phyloP scores from a whole-genome alignment of 768 basidiomycete genomes.

The Phallus indusiatus region DNA sequence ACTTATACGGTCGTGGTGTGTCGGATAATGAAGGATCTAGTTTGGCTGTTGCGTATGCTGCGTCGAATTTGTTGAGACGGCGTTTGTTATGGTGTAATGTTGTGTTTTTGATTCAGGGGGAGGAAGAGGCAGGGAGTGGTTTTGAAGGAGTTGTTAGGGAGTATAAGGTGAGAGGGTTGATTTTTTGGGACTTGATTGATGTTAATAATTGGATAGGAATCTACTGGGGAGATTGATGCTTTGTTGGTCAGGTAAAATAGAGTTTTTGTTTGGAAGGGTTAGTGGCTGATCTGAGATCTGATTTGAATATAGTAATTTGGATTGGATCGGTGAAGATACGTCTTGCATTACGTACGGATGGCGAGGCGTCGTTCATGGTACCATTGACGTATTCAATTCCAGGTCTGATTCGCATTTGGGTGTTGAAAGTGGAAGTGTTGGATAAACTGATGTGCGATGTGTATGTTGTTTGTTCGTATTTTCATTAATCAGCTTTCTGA shows the following conservation, averaged over 20 bases:
- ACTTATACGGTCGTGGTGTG: conserved; percentile 82
- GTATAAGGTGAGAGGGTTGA: conserved; percentile 71
- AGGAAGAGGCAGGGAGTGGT: conserved; percentile 92
- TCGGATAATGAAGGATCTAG: conserved; percentile 96
- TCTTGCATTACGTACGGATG: conserved; percentile 95
- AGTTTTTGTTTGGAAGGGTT: neutral
- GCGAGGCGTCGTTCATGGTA: conserved; percentile 87
- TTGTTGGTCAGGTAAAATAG: conserved; percentile 70
- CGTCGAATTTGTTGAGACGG: conserved; percentile 63
- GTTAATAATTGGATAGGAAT: conserved; percentile 47
- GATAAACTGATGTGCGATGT: conserved; percentile 92
- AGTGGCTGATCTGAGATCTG: neutral
- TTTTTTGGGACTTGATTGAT: too few species aligned
- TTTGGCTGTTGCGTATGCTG: conserved; percentile 84
- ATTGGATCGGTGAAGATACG: conserved; percentile 88
- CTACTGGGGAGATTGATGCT: conserved; percentile 80
- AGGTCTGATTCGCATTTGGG: conserved; percentile 87
- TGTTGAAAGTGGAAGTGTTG: conserved; percentile 81
- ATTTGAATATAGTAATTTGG: conserved; percentile 64
- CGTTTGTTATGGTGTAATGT: conserved; percentile 78
- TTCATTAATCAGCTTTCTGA: neutral
- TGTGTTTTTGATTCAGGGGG: conserved; percentile 89
- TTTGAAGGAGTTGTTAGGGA: conserved; percentile 68
- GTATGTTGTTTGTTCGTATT: too few species aligned
- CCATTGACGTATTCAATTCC: conserved; percentile 60